A percentile compares a stretch with the other conserved stretches of the same genome.
Evolutionary conservation across 345 rosid species (phyloP).

Genomic region (Fremontodendron californicum): DNA sequence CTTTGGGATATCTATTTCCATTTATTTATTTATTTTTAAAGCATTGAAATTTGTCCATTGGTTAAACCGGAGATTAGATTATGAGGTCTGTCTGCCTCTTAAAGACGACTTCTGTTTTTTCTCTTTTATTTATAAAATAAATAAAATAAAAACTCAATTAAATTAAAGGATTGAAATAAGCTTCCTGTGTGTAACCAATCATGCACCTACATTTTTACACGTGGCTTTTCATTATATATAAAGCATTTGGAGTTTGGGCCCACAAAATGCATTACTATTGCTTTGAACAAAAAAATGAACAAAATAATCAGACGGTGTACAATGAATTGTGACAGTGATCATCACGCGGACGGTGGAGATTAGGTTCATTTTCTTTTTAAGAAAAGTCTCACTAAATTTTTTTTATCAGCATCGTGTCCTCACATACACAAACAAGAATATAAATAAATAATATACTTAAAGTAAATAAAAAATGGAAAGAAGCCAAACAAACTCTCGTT

Average conservation of each 20-base stretch:
- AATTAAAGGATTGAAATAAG: no score
- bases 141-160: no score
- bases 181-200: background rate
- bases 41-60: slow-evolving; percentile 12
- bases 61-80: slow-evolving; percentile 12
- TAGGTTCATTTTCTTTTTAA: background rate
- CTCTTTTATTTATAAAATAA: no score
- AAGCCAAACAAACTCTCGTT: slow-evolving; percentile 19
- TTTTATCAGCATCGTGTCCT: slow-evolving; percentile 25
- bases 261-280: slow-evolving; percentile 10
- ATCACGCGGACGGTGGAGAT: slow-evolving; percentile 31
- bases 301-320: slow-evolving; percentile 29
- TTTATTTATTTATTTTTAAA: no score
- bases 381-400: background rate
- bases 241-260: no score
- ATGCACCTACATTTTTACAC: no score
- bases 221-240: no score
- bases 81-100: background rate
- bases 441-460: background rate
- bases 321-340: slow-evolving; percentile 44
- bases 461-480: background rate
- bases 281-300: background rate
- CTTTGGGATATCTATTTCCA: background rate
- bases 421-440: slow-evolving; percentile 3
- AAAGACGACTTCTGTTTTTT: slow-evolving; percentile 15